Percentiles rank a stretch among this genome's conserved stretches.
These are phyloP conservation scores for Penicillium desertorum DNA, from an alignment of 495 filamentous ascomycete genomes.

Conservation along the genomic window DNA sequence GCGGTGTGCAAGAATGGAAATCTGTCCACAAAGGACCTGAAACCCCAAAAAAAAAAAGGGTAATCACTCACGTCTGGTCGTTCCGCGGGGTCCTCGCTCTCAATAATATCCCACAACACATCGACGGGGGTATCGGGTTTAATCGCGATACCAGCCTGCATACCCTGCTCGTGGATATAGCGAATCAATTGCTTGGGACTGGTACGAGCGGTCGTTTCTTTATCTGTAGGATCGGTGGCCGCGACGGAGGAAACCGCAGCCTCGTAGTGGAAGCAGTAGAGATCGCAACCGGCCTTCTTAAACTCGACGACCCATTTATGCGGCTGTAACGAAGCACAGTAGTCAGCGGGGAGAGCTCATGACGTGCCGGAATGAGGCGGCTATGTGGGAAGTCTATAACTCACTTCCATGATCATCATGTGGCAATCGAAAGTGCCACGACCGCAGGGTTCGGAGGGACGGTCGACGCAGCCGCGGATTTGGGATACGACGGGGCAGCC, in stretches of 20 bases:
- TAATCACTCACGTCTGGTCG: conserved; percentile 75
- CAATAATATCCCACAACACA: conserved; percentile 87
- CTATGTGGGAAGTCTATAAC: conserved; percentile 4
- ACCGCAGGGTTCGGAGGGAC: conserved; percentile 55
- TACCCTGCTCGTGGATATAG: conserved; percentile 83
- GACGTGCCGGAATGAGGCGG: not conserved
- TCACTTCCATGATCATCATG: conserved; percentile 98
- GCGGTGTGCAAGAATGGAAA: not conserved
- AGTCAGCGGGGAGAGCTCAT: conserved; percentile 1
- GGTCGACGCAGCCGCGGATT: conserved; percentile 79
- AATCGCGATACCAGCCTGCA: conserved; percentile 92
- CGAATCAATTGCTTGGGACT: conserved; percentile 80
- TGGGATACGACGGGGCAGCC: conserved; percentile 91
- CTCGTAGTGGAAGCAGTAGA: conserved; percentile 99
- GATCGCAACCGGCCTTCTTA: conserved; percentile 87
- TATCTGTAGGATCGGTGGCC: conserved; percentile 71
- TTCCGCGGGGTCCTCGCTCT: conserved; percentile 66
- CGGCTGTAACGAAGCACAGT: conserved; percentile 55
- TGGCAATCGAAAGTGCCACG: conserved; percentile 98
- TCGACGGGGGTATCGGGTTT: conserved; percentile 90
- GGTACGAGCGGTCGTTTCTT: conserved; percentile 62
- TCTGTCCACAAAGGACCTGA: not conserved
- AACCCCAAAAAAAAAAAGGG: not conserved
- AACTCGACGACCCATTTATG: conserved; percentile 98
- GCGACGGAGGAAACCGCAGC: conserved; percentile 83